phyloP scores from a whole-genome alignment of 2,329 filamentous ascomycete genomes.

The Colletotrichum musae region DNA sequence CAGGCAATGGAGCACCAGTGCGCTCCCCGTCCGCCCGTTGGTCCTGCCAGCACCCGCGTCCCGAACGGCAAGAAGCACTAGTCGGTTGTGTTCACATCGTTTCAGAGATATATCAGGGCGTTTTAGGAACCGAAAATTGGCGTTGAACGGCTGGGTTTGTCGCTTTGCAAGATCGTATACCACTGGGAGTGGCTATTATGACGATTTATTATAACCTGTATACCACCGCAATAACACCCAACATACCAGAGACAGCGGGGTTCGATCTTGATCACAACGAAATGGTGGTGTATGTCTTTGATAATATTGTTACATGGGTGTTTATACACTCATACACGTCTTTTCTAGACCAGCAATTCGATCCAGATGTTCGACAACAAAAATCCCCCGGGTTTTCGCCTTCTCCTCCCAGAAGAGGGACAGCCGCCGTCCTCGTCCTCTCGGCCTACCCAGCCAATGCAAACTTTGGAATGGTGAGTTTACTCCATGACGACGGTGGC shows the following conservation, averaged over 20 bases:
- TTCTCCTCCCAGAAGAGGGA: slow-evolving; percentile 20
- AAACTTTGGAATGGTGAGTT: slow-evolving; percentile 41
- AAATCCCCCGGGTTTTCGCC: slow-evolving; percentile 22
- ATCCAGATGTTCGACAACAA: slow-evolving; percentile 37
- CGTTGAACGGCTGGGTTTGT: slow-evolving; percentile 17
- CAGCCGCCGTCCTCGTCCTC: slow-evolving; percentile 12
- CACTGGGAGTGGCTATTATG: slow-evolving; percentile 1
- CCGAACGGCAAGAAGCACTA: slow-evolving; percentile 37
- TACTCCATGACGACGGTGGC: slow-evolving; percentile 94
- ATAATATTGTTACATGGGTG: slow-evolving; percentile 51
- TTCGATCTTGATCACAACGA: neutral
- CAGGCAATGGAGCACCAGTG: slow-evolving; percentile 44
- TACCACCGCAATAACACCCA: neutral
- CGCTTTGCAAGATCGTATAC: slow-evolving; percentile 9
- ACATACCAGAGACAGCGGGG: too few relatives aligned
- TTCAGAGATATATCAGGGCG: slow-evolving; percentile 21
- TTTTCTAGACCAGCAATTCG: slow-evolving; percentile 35
- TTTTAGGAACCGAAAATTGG: slow-evolving; percentile 22
- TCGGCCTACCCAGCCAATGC: slow-evolving; percentile 16
- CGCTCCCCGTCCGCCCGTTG: slow-evolving; percentile 31
- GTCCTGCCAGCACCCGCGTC: slow-evolving; percentile 35
- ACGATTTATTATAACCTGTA: neutral
- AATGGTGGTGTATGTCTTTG: slow-evolving; percentile 43
- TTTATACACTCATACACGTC: slow-evolving; percentile 48
- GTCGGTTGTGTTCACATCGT: neutral